phyloP scores from a whole-genome alignment of 306 rosid genomes.

The Geum urbanum region DNA sequence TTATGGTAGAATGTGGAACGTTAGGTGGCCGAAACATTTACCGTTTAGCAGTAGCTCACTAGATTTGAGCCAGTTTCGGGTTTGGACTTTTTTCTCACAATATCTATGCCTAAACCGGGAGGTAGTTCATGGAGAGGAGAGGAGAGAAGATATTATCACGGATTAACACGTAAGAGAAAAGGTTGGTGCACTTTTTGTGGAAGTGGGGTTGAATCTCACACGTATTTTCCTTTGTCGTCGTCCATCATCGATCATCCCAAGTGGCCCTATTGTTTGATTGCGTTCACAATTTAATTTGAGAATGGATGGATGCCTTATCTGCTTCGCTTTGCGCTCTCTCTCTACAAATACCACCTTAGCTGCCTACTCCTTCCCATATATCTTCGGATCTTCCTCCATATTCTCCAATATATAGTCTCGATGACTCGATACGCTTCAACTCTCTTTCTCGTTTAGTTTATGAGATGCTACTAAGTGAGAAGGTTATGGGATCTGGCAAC shows the following conservation, averaged over 20 bases:
- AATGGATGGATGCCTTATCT: too few relatives aligned
- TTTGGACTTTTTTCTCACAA: background rate
- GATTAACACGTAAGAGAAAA: conserved; percentile 2
- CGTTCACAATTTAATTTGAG: background rate
- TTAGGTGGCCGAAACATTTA: background rate
- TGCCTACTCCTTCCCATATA: too few relatives aligned
- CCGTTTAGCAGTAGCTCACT: background rate
- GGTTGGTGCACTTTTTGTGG: background rate
- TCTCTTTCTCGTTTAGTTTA: too few relatives aligned
- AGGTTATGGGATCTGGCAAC: too few relatives aligned
- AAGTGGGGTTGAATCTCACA: conserved; percentile 22
- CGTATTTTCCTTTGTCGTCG: background rate
- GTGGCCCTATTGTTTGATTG: background rate
- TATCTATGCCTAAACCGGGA: background rate
- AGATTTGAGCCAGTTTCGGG: background rate
- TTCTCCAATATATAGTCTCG: background rate
- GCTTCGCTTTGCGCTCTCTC: background rate
- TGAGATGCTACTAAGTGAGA: too few relatives aligned
- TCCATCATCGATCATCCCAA: background rate
- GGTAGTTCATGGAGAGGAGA: background rate
- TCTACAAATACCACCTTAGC: too few relatives aligned
- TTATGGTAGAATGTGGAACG: background rate
- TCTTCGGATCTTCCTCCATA: background rate
- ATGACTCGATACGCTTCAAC: too few relatives aligned
- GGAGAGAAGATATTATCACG: background rate